Base-by-base conservation (phyloP, 768 basidiomycete species). In the Kwoniella heveanensis region DNA sequence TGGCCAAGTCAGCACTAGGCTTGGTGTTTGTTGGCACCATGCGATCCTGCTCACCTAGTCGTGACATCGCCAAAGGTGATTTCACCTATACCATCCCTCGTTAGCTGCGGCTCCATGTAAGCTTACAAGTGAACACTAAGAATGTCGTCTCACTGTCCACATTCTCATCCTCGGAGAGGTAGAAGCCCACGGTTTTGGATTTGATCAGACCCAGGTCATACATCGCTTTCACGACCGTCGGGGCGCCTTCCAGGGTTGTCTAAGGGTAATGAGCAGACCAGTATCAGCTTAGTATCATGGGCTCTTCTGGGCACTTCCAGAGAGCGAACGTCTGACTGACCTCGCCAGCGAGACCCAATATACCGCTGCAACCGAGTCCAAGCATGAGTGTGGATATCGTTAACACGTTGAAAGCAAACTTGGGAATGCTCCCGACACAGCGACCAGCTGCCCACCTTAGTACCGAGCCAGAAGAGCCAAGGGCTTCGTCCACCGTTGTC, bases 391-490 rank as follows among this genome's bases (percentile, higher is more conserved):
- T n/a, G n/a, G n/a, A n/a, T n/a, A n/a, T n/a, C n/a, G n/a, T n/a
- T n/a, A n/a, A n/a, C n/a, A n/a, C n/a, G n/a, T n/a, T n/a, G n/a
- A n/a, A n/a, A n/a, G n/a, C n/a, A n/a, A n/a, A n/a, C n/a, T n/a
- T n/a, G n/a, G n/a, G n/a, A n/a, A n/a, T n/a, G n/a, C n/a, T n/a
- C n/a, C n/a, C n/a, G n/a, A n/a, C n/a, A n/a, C n/a, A n/a, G n/a
- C n/a, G n/a, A n/a, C n/a, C n/a, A n/a, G n/a, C n/a, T n/a, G 36
- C 57, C 32, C 57, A 58, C 57, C 57, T 58, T 47, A 58, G 49
- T 10, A 58, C 57, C 1, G 37, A 19, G 5, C 57, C 57, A 17
- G 57, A 58, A 4, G 57, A 58, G 5, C 47, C 46, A 0, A 58
- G 29, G 50, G 57, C 57, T 36, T 49, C 9, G 29, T 58, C 57